Percentiles rank a stretch among this genome's conserved stretches.
Evolutionary conservation across 208 protist species (phyloP).

Genomic region (Crithidia brevicula): DNA sequence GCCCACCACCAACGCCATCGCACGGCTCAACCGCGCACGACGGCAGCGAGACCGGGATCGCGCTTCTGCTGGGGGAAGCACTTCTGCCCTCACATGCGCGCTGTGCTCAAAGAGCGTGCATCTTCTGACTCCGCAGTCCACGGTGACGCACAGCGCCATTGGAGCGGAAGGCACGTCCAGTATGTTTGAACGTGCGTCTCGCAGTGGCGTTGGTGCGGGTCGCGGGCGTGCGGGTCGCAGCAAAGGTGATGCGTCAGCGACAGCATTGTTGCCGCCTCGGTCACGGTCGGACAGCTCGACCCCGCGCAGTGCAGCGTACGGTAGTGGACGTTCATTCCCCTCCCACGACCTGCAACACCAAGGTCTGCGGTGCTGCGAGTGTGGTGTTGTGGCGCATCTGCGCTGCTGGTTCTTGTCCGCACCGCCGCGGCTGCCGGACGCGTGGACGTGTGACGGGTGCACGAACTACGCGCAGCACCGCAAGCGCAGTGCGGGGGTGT

Average conservation of each 20-base stretch:
- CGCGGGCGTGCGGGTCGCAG: conserved; percentile 8
- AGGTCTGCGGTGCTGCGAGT: conserved; percentile 51
- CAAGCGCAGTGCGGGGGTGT: conserved; percentile 37
- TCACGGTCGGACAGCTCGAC: too few relatives aligned
- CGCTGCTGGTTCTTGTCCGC: conserved; percentile 65
- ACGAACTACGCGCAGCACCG: conserved; percentile 32
- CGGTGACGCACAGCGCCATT: neutral
- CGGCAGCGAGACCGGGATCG: conserved; percentile 5
- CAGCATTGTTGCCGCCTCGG: too few relatives aligned
- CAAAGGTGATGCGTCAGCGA: neutral
- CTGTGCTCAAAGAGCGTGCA: conserved; percentile 42
- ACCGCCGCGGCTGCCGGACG: conserved; percentile 34
- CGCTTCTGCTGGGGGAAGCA: neutral
- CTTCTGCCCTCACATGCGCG: conserved; percentile 18
- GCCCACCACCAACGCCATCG: neutral
- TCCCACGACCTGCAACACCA: conserved; percentile 24
- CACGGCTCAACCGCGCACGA: conserved; percentile 3
- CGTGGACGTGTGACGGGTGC: conserved; percentile 72
- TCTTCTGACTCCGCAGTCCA: conserved; percentile 1
- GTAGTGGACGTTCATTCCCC: neutral
- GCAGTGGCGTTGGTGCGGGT: neutral
- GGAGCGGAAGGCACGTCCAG: neutral
- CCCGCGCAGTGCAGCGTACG: too few relatives aligned
- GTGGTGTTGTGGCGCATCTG: conserved; percentile 55
- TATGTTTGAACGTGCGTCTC: neutral